Base-by-base conservation (phyloP, 192 early-diverging fungal species). In the Rhizoclosmatium sp. region DNA sequence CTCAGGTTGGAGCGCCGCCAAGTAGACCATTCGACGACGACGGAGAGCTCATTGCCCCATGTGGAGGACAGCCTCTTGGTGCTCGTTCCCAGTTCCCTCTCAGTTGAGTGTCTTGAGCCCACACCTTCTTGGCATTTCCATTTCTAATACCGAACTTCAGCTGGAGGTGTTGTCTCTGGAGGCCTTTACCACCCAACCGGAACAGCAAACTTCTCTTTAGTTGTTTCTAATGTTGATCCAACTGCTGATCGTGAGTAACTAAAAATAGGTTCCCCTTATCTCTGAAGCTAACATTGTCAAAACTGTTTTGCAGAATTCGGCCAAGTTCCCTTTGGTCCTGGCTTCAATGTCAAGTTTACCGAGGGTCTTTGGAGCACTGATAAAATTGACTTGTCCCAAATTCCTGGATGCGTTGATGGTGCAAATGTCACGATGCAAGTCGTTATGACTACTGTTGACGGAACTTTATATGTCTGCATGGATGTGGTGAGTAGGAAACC, bases 381-480 rank as follows among this genome's bases (percentile, higher is more conserved):
- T 79, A 7, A 70, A 3, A 46, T 88, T 44, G 79, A 85, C 49
- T 51, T 89, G 2, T 76, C 82, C 39, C 41, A 60, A 2, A 71
- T 84, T 49, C 31, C 81, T 47, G 80, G 67, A 45, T 79, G 81
- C 42, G 79, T 78, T 54, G 80, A 88, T 58, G 87, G 88, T 45
- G 65, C 80, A 51, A 85, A 84, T 66, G 89, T 85, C 23, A 88
- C 87, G 49, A 78, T 91, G n/a, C 89, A 91, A 71, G 65, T 88
- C 51, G 60, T 87, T 4, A 87, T 84, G 72, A 86, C 81, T 61
- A 87, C 82, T 19, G 87, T 86, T 21, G 88, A 91, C 65, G 82
- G 80, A 3, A 69, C 68, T 60, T 81, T 91, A 2, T 89, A 89
- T 67, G 85, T 87, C 77, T 75, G 73, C 60, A 46, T 46, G 9